Evolutionary conservation across 345 rosid genomes (phyloP), one percentile per base, ranked within the genome.

Genomic region (Iberis pinnata): DNA sequence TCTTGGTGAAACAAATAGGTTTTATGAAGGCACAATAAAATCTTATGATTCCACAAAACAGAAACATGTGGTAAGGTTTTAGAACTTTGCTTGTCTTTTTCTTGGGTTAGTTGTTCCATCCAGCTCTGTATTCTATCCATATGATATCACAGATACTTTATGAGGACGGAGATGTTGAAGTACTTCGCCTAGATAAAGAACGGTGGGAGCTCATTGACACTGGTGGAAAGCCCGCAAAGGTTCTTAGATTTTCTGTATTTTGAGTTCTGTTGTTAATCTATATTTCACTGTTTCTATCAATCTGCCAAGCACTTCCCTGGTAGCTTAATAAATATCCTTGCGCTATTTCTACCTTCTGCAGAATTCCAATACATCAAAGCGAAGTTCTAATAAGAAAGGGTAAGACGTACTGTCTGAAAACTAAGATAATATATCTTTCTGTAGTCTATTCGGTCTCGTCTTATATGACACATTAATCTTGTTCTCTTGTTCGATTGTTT

Each of bases 141-240:
- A 45, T 63, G 40, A 27, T 53, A 42, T 64, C 16, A 25, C 69
- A 92, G 97, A 73, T 88, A 60, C 76, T 88, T 46, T 92, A 92
- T 33, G 85, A 92, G 42, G 98, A 92, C 67, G 96, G 94, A 63
- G 98, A 88, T 76, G 79, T 92, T 46, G 97, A 92, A 74, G 90
- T 92, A 48, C 94, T 92, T 25, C 72, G 78, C 60, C 74, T 92
- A 19, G 82, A 83, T 29, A 92, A 76, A 74, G 96, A 92, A 67
- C 81, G 83, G 37, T 92, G 98, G 98, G 88, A 92, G 72, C 79
- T 82, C 11, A 54, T 75, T 56, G 79, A 86, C 76, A 68, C 56
- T 13, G 77, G 78, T 55, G 77, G 70, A n/a, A 92, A 82, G 62
- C 26, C 77, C 29, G 19, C 68, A 66, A 86, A 86, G 96, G 96